Evolutionary conservation across 2,329 filamentous ascomycete species (phyloP), one percentile per base, ranked within the genome.

Genomic region (Neofusicoccum ribis): DNA sequence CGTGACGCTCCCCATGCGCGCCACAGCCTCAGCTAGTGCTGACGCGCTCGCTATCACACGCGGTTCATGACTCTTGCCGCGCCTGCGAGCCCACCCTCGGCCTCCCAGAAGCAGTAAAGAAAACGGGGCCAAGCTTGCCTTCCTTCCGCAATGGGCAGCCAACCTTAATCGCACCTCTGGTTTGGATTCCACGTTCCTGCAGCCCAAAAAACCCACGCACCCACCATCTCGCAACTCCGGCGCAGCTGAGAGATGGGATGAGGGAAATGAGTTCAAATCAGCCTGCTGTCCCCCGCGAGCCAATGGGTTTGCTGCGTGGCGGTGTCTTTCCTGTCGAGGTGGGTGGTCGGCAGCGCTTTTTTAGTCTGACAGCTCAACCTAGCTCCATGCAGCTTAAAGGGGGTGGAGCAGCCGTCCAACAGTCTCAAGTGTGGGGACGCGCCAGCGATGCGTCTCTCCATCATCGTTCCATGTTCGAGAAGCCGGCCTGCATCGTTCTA

Each of bases 381-480:
- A 44, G 54, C 54, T 44, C 41, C 56, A 60, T 60, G 56, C 56
- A 60, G 15, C 39, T 36, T 23, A 60, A 60, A 60, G 56, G 56
- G 56, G 56, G 31, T 37, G 27, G 5, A 14, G 37, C 27, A 31
- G 37, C 14, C 37, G 37, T 39, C 14, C 14, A 15, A 9, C 37
- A 11, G 11, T 11, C 11, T 11, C 6, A 11, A 39, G 14, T 39
- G 37, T 15, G 37, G 37, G 37, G 37, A 39, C 37, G 37, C 14
- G 11, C 11, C 37, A 39, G 27, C 37, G 37, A 39, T 31, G 27
- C 37, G 37, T 12, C 37, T 15, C n/a, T 44, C 43, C 43, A 44
- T 44, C n/a, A 17, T 39, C 43, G 43, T 44, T n/a, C 43, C 43
- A n/a, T 17, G 39, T 44, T n/a, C 43, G 43, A 7, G 43, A 56